Evolutionary conservation across 176 grass and related monocot species (phyloP), one percentile per base, ranked within the genome.

Genomic region (Secale cereale): DNA sequence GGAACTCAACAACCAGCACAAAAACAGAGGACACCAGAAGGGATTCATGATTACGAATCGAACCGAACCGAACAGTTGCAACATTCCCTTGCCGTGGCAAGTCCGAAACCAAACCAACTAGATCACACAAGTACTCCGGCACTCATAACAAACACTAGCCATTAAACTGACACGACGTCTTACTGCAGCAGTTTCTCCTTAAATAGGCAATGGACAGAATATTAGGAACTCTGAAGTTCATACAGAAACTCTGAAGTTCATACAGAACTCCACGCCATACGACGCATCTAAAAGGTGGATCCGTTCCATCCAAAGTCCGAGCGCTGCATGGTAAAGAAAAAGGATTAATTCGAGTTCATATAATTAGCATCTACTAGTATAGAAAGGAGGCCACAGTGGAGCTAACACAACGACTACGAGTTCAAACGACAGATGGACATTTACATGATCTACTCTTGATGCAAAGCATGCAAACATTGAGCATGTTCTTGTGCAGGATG

Each of bases 381-480:
- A 59, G 8, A 67, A 17, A 80, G 32, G 22, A 64, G 41, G 20
- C 14, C 19, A 81, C 3, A 70, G 76, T 41, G 31, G 50, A 46
- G 0, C 20, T 81, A 59, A 68, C 3, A 75, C 22, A 25, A 17
- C 10, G 5, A 12, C 3, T 30, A 74, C 3, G 7, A 50, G 4
- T 31, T 85, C 5, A 65, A 85, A 78, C 62, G 64, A 52, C 32
- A 86, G 45, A 14, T 81, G 60, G n/a, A 76, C 62, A 86, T 82
- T 92, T 92, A 95, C 85, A 94, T 77, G 80, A 91, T 86, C 82
- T 96, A 94, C 75, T 94, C 89, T 84, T 99, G 91, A 99, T 96
- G 97, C 91, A 96, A 91, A 92, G 93, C 97, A 91, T 96, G 93
- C 88, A 96, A 96, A 89, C 88, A 96, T 64, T 96, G 93, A 91